phyloP scores from a whole-genome alignment of 805 yeast genomes.

The Cyberlindnera suaveolens region DNA sequence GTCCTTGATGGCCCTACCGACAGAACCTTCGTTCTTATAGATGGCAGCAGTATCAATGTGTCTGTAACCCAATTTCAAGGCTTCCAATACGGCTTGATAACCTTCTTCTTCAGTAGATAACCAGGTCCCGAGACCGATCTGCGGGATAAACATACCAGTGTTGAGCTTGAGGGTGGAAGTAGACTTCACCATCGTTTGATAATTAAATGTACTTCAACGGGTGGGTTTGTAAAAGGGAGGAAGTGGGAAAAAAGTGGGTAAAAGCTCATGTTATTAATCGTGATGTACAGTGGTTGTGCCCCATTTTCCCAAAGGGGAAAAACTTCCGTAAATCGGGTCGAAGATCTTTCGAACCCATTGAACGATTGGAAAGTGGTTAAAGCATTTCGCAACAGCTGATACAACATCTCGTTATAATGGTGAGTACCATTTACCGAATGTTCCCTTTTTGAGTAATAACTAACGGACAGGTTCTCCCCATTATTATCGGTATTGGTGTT shows the following conservation, averaged over 20 bases:
- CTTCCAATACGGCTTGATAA: constrained; percentile 11
- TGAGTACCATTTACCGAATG: not conserved
- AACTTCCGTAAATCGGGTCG: too few relatives aligned
- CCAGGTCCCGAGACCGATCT: constrained; percentile 46
- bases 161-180: constrained; percentile 25
- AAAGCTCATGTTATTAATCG: too few relatives aligned
- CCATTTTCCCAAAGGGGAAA: too few relatives aligned
- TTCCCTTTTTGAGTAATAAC: not conserved
- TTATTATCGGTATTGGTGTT: constrained; percentile 48
- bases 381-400: too few relatives aligned
- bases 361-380: too few relatives aligned
- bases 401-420: too few relatives aligned
- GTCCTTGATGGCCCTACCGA: constrained; percentile 43
- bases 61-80: constrained; percentile 40
- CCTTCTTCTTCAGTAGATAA: constrained; percentile 28
- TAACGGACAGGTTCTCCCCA: constrained; percentile 36
- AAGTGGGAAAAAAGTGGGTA: too few relatives aligned
- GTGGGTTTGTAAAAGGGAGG: too few relatives aligned
- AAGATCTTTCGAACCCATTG: too few relatives aligned
- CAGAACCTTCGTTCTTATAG: constrained; percentile 50
- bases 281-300: too few relatives aligned
- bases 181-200: too few relatives aligned
- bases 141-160: constrained; percentile 50
- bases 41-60: constrained; percentile 56
- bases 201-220: too few relatives aligned